phyloP scores from a whole-genome alignment of 2,329 filamentous ascomycete genomes.

The Thermomyces lanuginosus region DNA sequence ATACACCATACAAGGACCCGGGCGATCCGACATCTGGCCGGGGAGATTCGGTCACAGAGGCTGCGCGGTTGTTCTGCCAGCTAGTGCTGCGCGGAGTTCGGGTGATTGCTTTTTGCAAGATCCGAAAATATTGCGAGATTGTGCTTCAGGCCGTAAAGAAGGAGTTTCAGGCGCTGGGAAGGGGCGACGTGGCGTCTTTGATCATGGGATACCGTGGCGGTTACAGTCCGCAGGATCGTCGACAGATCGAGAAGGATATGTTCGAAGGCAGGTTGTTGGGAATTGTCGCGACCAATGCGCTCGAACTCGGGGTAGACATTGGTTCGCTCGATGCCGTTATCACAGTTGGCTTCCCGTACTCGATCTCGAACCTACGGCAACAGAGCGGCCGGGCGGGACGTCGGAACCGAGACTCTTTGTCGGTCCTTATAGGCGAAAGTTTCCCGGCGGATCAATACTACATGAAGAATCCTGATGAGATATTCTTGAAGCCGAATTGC shows the following conservation, averaged over 20 bases:
- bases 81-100: constrained; percentile 74
- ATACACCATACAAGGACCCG: constrained; percentile 85
- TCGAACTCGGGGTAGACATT: constrained; percentile 91
- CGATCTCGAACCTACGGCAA: constrained; percentile 83
- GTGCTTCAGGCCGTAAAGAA: constrained; percentile 63
- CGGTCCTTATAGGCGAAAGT: constrained; percentile 72
- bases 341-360: constrained; percentile 88
- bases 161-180: constrained; percentile 57
- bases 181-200: constrained; percentile 55
- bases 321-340: constrained; percentile 86
- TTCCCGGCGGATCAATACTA: constrained; percentile 90
- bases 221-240: constrained; percentile 79
- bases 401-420: constrained; percentile 82
- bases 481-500: constrained; percentile 77
- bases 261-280: constrained; percentile 87
- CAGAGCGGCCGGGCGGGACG: constrained; percentile 87
- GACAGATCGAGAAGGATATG: constrained; percentile 86
- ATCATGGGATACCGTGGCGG: constrained; percentile 95
- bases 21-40: constrained; percentile 72
- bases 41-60: constrained; percentile 66
- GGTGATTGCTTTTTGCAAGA: constrained; percentile 81
- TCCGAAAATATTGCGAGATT: constrained; percentile 76
- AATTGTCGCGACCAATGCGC: constrained; percentile 80
- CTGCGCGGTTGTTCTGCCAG: constrained; percentile 80
- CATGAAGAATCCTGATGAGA: constrained; percentile 88